Conservation (phyloP, 768 basidiomycete genomes). For the Wakefieldia striispora region DNA sequence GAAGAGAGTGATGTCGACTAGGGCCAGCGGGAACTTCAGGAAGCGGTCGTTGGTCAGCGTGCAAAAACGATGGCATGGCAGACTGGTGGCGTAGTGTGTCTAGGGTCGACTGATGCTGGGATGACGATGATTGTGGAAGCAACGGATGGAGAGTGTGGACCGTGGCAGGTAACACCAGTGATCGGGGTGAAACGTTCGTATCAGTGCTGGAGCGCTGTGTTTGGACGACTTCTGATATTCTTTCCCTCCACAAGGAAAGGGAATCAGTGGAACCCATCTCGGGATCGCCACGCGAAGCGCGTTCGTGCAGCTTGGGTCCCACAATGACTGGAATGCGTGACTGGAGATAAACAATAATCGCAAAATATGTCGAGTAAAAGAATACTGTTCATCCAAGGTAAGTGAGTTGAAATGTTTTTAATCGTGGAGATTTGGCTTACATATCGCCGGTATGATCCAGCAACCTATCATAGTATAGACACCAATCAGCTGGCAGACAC, state of each 20-base stretch:
- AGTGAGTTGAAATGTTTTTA: conserved; percentile 2
- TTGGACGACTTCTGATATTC: background rate
- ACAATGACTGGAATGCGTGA: conserved; percentile 24
- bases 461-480: conserved; percentile 48
- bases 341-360: conserved; percentile 36
- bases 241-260: conserved; percentile 4
- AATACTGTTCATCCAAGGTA: conserved; percentile 33
- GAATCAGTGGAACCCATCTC: conserved; percentile 17
- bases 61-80: conserved; percentile 2
- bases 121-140: background rate
- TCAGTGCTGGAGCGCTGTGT: background rate
- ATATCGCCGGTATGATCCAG: conserved; percentile 52
- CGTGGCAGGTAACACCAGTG: conserved; percentile 10
- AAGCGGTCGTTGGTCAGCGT: background rate
- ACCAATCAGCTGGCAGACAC: conserved; percentile 47
- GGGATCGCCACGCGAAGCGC: conserved; percentile 9
- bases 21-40: background rate
- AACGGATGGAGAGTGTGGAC: conserved; percentile 5
- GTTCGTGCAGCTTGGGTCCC: conserved; percentile 1
- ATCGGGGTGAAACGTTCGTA: background rate
- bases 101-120: conserved; percentile 2
- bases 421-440: conserved; percentile 34
- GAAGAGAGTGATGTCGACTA: conserved; percentile 24
- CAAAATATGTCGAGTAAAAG: conserved; percentile 43
- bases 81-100: conserved; percentile 11